phyloP scores from a whole-genome alignment of 2,329 filamentous ascomycete genomes.

The Claviceps capensis region DNA sequence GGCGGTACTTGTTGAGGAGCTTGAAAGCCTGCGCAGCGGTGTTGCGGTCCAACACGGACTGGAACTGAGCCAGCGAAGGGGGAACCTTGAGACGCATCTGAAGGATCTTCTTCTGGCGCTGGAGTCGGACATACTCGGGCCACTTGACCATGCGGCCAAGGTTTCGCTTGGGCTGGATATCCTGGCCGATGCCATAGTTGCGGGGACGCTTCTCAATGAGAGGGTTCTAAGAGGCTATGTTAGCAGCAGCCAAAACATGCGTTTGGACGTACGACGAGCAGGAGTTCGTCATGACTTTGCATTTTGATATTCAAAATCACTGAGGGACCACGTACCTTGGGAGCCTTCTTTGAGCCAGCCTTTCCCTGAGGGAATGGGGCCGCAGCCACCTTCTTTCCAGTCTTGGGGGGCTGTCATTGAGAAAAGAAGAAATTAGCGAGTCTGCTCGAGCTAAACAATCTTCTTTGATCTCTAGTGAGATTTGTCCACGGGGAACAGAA shows the following conservation, averaged over 20 bases:
- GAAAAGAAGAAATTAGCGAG: slow-evolving; percentile 97
- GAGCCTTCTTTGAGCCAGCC: slow-evolving; percentile 83
- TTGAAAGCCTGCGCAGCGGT: slow-evolving; percentile 95
- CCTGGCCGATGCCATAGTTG: slow-evolving; percentile 98
- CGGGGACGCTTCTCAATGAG: slow-evolving; percentile 95
- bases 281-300: too few species aligned
- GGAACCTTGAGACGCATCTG: slow-evolving; percentile 98
- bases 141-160: slow-evolving; percentile 97
- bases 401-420: slow-evolving; percentile 99
- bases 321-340: slow-evolving; percentile 60
- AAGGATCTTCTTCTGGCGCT: slow-evolving; percentile 90
- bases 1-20: slow-evolving; percentile 99
- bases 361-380: slow-evolving; percentile 93
- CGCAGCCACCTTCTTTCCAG: slow-evolving; percentile 93
- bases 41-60: slow-evolving; percentile 92
- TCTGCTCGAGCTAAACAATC: slow-evolving; percentile 63
- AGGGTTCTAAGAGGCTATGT: slow-evolving; percentile 59
- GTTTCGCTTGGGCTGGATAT: slow-evolving; percentile 94
- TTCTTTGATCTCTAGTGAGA: slow-evolving; percentile 92
- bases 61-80: slow-evolving; percentile 93
- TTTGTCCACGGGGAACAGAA: slow-evolving; percentile 11
- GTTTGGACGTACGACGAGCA: neutral
- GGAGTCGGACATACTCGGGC: slow-evolving; percentile 97
- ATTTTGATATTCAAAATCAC: too few species aligned
- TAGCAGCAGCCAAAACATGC: neutral